Evolutionary conservation across 2,329 filamentous ascomycete species (phyloP).

Genomic region (Alternaria sp.): DNA sequence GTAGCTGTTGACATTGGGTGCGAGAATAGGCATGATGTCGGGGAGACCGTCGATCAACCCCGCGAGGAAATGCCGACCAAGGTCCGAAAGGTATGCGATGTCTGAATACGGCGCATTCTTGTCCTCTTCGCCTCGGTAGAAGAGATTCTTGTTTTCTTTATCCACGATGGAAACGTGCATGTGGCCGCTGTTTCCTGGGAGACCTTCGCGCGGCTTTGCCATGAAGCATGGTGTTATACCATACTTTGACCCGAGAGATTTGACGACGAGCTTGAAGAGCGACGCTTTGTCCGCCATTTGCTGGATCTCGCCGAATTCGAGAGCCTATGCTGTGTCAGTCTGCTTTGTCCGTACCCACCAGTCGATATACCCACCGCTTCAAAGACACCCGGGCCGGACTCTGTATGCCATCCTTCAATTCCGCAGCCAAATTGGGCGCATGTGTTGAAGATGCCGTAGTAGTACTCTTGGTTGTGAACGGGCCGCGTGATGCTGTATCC

Average conservation of each 20-base stretch:
- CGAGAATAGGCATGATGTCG: slow-evolving; percentile 93
- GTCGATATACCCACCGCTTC: slow-evolving; percentile 70
- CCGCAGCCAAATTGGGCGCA: slow-evolving; percentile 79
- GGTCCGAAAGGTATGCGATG: slow-evolving; percentile 79
- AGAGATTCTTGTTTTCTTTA: slow-evolving; percentile 79
- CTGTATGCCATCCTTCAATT: slow-evolving; percentile 95
- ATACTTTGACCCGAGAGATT: slow-evolving; percentile 83
- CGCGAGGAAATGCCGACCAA: slow-evolving; percentile 91
- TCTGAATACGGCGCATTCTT: slow-evolving; percentile 64
- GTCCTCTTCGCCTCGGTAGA: slow-evolving; percentile 76
- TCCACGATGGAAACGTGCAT: slow-evolving; percentile 92
- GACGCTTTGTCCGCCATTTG: slow-evolving; percentile 91
- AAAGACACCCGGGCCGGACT: slow-evolving; percentile 91
- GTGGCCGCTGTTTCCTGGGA: slow-evolving; percentile 94
- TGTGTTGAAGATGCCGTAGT: slow-evolving; percentile 83
- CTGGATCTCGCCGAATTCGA: slow-evolving; percentile 86
- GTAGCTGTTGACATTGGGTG: slow-evolving; percentile 96
- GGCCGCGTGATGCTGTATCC: slow-evolving; percentile 89
- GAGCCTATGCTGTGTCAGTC: slow-evolving; percentile 63
- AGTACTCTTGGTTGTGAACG: slow-evolving; percentile 90
- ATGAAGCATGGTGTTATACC: slow-evolving; percentile 98
- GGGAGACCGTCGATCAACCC: slow-evolving; percentile 87
- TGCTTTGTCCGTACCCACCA: neutral
- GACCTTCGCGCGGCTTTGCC: slow-evolving; percentile 90
- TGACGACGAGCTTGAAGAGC: slow-evolving; percentile 94